Conservation (phyloP, 352 stramenopile genomes). For the Pythium utonaiense region DNA sequence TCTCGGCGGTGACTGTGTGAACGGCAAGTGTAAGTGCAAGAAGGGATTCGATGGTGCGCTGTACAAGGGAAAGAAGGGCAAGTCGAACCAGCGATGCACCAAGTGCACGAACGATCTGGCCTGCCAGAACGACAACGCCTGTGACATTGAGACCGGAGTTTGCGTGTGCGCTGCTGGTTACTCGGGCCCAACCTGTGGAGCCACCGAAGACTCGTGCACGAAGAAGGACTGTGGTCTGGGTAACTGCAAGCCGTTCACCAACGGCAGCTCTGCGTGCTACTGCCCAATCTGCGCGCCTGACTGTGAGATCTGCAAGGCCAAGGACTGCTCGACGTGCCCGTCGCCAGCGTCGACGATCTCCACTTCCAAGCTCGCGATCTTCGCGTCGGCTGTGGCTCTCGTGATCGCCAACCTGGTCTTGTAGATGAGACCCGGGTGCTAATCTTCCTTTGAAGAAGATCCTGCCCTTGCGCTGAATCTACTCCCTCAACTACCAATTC, state of each 20-base stretch:
- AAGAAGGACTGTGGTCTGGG: conserved; percentile 27
- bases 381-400: conserved; percentile 20
- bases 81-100: conserved; percentile 37
- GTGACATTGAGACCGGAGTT: conserved; percentile 30
- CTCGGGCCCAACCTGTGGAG: conserved; percentile 41
- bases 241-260: conserved; percentile 22
- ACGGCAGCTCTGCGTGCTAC: conserved; percentile 28
- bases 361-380: conserved; percentile 27
- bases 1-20: conserved; percentile 39
- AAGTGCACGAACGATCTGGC: conserved; percentile 36
- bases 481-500: background rate
- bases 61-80: conserved; percentile 45
- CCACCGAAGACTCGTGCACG: conserved; percentile 36
- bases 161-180: conserved; percentile 40
- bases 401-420: conserved; percentile 25
- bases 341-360: conserved; percentile 26
- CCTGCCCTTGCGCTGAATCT: conserved; percentile 14
- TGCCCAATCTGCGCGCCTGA: conserved; percentile 32
- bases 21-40: conserved; percentile 41
- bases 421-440: conserved; percentile 6
- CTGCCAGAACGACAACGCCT: conserved; percentile 37
- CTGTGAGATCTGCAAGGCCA: conserved; percentile 26
- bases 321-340: conserved; percentile 29
- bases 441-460: background rate
- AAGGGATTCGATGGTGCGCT: conserved; percentile 39